phyloP scores from a whole-genome alignment of 805 yeast species.

The Vanderwaltozyma tropicalis region DNA sequence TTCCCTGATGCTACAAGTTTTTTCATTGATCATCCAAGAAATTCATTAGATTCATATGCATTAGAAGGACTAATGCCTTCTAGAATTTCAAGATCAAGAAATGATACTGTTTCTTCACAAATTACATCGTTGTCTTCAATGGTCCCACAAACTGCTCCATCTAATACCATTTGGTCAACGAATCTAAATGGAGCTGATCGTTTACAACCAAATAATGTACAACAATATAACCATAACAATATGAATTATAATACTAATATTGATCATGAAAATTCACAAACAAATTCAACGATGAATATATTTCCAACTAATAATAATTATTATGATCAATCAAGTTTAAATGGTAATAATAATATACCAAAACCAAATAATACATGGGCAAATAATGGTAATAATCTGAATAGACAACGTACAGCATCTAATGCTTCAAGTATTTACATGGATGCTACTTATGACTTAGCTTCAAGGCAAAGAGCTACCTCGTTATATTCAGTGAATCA shows the following conservation, averaged over 20 bases:
- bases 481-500: constrained; percentile 6
- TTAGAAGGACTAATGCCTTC: constrained; percentile 12
- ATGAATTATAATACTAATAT: constrained; percentile 2
- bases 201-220: no score
- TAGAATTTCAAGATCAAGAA: constrained; percentile 25
- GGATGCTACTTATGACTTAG: constrained; percentile 22
- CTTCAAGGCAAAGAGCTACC: constrained; percentile 1
- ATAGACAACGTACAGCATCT: constrained; percentile 25
- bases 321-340: constrained; percentile 5
- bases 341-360: constrained; percentile 3
- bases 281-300: constrained; percentile 7
- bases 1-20: constrained; percentile 22
- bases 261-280: no score
- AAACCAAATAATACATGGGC: no score
- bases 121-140: constrained; percentile 26
- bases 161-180: constrained; percentile 22
- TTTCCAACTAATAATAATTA: constrained; percentile 6
- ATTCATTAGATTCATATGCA: constrained; percentile 24
- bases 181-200: constrained; percentile 13
- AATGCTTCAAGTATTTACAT: constrained; percentile 27
- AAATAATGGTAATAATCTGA: constrained; percentile 1
- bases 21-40: constrained; percentile 18
- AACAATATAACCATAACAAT: no score
- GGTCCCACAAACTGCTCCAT: constrained; percentile 12
- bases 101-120: constrained; percentile 28